Conservation (phyloP, 1,139 yeast species). For the Arxiozyma slooffiae region DNA sequence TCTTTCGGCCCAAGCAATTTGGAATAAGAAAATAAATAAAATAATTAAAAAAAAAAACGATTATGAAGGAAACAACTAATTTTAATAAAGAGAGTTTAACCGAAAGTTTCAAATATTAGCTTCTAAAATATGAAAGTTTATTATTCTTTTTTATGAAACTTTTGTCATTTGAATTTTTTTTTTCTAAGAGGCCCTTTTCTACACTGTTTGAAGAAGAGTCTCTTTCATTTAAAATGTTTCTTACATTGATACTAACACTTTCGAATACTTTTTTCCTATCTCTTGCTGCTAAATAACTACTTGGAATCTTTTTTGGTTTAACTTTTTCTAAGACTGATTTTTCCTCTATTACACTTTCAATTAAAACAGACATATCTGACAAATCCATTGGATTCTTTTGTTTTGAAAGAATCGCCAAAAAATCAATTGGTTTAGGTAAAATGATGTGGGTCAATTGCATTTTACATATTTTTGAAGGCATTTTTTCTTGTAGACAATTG, state of each 20-base stretch:
- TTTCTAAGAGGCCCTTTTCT: not conserved
- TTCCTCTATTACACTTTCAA: slow-evolving; percentile 13
- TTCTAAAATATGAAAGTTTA: slow-evolving; percentile 2
- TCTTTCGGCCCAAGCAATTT: not conserved
- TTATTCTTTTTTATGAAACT: not conserved
- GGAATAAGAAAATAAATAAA: not conserved
- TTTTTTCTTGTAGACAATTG: slow-evolving; percentile 7
- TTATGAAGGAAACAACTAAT: not conserved
- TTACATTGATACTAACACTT: slow-evolving; percentile 11
- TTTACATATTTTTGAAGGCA: slow-evolving; percentile 7
- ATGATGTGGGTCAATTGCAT: slow-evolving; percentile 8
- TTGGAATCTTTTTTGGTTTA: slow-evolving; percentile 9
- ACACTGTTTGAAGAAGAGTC: not conserved
- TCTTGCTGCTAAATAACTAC: slow-evolving; percentile 14
- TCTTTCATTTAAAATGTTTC: slow-evolving; percentile 10
- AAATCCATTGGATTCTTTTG: not conserved
- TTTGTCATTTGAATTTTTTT: no score
- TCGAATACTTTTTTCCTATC: slow-evolving; percentile 16
- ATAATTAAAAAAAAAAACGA: not conserved
- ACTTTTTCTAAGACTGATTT: not conserved
- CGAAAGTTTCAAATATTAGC: not conserved
- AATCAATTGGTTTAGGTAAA: slow-evolving; percentile 4
- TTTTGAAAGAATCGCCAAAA: not conserved
- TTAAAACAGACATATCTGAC: slow-evolving; percentile 9
- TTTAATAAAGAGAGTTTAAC: not conserved